Evolutionary conservation across 2,329 filamentous ascomycete species (phyloP), one percentile per base, ranked within the genome.

Genomic region (Arthrobotrys pseudoclavata): DNA sequence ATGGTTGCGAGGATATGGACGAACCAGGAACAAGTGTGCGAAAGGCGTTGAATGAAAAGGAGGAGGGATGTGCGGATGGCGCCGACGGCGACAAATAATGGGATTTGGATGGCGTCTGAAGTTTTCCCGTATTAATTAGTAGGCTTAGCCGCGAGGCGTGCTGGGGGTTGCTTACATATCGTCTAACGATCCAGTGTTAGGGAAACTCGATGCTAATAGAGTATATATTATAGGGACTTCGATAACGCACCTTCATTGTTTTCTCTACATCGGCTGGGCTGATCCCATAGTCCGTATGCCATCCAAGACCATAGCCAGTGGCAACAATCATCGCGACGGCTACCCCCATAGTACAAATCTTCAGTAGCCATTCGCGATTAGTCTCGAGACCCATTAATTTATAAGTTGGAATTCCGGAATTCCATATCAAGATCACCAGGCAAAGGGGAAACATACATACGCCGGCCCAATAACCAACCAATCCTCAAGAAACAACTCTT

Each of bases 401-500:
- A 9, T 13, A 12, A 9, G 34, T 13, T 40, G 4, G 4, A 31
- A 7, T 7, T 31, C 12, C 34, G 12, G 34, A 37, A 37, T 37
- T 9, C 5, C 10, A 37, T 37, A 37, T 9, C 10, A 37, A 7
- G 2, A 13, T 13, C 34, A 9, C 10, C 10, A 13, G 4, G 10
- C 34, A 9, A 40, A 47, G 9, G 12, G 18, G 4, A 45, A 37
- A 69, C 66, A 26, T 61, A 69, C 66, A 69, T 69, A 69, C 18
- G 66, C 50, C 24, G 66, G 66, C 29, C 66, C 66, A 20, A 69
- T 69, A n/a, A 69, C 40, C 18, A 69, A 48, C 66, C 66, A 69
- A 52, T 69, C 66, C 31, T 69, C 66, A 60, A 69, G 52, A 26
- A 45, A 50, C 37, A 69, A 34, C 20, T 40, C 10, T 69, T 61